Evolutionary conservation across 2,329 filamentous ascomycete genomes (phyloP).

Genomic region (Talaromyces rugulosus): DNA sequence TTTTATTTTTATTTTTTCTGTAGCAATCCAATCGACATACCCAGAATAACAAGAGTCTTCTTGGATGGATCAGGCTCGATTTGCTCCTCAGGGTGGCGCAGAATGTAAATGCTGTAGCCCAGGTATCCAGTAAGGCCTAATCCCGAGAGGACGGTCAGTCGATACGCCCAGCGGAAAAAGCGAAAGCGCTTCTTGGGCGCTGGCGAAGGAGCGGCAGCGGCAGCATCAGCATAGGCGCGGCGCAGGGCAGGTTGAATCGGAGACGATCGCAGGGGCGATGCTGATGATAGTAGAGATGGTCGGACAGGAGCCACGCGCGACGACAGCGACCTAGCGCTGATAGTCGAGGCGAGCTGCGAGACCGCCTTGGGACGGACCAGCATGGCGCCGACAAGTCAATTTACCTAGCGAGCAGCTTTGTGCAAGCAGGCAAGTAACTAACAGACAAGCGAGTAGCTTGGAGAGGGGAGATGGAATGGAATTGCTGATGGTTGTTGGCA

Average conservation of each 20-base stretch:
- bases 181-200: slow-evolving; percentile 59
- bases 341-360: neutral
- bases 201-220: slow-evolving; percentile 24
- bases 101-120: slow-evolving; percentile 75
- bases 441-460: too few species aligned
- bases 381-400: neutral
- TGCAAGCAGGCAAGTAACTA: too few species aligned
- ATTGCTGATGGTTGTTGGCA: neutral
- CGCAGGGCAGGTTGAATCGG: neutral
- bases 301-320: slow-evolving; percentile 1
- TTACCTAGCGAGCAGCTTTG: neutral
- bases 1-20: neutral
- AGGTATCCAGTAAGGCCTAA: slow-evolving; percentile 67
- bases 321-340: neutral
- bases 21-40: slow-evolving; percentile 47
- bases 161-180: slow-evolving; percentile 75
- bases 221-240: slow-evolving; percentile 4
- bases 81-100: slow-evolving; percentile 78
- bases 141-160: slow-evolving; percentile 71
- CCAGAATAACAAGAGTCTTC: slow-evolving; percentile 95
- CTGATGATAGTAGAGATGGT: neutral
- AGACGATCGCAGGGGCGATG: neutral
- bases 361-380: neutral
- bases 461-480: neutral
- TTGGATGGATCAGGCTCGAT: slow-evolving; percentile 74